phyloP scores from a whole-genome alignment of 352 stramenopile species.

The Pythium aristosporum region DNA sequence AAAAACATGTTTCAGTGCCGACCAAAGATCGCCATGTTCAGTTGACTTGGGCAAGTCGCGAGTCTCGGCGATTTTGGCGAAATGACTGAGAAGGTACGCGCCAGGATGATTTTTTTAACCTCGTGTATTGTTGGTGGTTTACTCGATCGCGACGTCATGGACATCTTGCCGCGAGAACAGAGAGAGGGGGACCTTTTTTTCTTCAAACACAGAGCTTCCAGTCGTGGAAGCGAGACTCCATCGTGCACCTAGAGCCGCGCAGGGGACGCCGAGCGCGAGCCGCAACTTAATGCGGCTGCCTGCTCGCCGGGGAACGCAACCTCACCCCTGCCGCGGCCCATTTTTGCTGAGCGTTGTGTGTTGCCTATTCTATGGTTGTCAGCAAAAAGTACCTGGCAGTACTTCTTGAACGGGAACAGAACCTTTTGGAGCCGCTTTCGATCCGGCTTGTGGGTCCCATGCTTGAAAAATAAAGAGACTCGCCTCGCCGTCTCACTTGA shows the following conservation, averaged over 20 bases:
- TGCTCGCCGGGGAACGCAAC: slow-evolving; percentile 33
- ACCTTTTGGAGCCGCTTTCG: slow-evolving; percentile 44
- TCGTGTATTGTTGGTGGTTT: slow-evolving; percentile 23
- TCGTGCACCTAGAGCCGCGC: slow-evolving; percentile 70
- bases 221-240: slow-evolving; percentile 27
- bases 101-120: no score
- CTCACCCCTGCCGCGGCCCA: slow-evolving; percentile 61
- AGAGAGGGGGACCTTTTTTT: background rate
- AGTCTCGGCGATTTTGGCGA: no score
- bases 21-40: background rate
- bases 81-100: no score
- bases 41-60: no score
- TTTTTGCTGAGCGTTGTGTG: slow-evolving; percentile 45
- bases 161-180: background rate
- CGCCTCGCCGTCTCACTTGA: background rate
- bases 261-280: slow-evolving; percentile 49
- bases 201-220: slow-evolving; percentile 13
- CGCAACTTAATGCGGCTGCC: slow-evolving; percentile 47
- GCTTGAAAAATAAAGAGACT: slow-evolving; percentile 19
- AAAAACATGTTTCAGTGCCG: background rate
- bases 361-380: slow-evolving; percentile 44
- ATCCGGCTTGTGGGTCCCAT: slow-evolving; percentile 13
- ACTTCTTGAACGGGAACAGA: slow-evolving; percentile 86
- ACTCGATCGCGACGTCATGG: slow-evolving; percentile 12
- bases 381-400: slow-evolving; percentile 85